phyloP scores from a whole-genome alignment of 2,329 filamentous ascomycete species.

The Aspergillus versicolor region DNA sequence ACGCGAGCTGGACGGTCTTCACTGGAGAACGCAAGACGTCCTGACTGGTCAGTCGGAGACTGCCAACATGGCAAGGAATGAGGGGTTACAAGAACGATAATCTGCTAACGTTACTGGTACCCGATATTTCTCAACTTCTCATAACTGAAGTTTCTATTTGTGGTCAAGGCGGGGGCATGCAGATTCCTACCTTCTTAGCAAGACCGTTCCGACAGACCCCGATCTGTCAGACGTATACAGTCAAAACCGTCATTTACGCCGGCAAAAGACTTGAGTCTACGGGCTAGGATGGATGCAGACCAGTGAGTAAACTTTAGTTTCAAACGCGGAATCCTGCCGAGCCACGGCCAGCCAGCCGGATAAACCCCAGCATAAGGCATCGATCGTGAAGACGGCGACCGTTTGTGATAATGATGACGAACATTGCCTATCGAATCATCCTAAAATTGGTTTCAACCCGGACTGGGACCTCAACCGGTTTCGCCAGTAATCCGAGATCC shows the following conservation, averaged over 20 bases:
- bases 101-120: not conserved
- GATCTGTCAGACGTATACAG: not conserved
- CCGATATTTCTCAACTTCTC: not conserved
- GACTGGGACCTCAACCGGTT: not conserved
- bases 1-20: not conserved
- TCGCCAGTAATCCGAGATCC: not conserved
- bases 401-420: not conserved
- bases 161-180: not conserved
- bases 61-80: not conserved
- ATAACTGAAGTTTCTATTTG: not conserved
- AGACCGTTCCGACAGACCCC: no score
- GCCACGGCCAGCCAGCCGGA: conserved; percentile 1
- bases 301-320: not conserved
- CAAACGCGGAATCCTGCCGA: not conserved
- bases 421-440: not conserved
- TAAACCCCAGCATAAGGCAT: not conserved
- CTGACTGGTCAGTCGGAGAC: not conserved
- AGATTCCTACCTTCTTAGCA: no score
- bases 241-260: not conserved
- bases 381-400: not conserved
- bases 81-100: not conserved
- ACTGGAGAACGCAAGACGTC: not conserved
- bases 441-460: not conserved
- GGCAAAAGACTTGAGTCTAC: not conserved
- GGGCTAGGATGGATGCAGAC: no score